Evolutionary conservation across 2,329 filamentous ascomycete species (phyloP).

Genomic region (Fusarium hainanense): DNA sequence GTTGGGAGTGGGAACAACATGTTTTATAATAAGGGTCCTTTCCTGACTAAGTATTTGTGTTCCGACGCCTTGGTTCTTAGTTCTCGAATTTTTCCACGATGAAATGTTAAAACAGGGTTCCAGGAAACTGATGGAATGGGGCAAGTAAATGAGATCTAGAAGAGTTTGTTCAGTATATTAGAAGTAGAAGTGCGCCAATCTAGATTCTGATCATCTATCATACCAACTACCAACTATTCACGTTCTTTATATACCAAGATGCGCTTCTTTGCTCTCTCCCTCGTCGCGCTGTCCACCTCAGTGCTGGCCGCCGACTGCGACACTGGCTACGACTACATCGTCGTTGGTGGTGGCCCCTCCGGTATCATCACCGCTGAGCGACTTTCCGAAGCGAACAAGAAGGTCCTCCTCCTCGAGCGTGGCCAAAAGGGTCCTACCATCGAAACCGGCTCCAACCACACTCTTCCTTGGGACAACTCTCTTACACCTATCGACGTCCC

Average conservation of each 20-base stretch:
- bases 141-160: not conserved
- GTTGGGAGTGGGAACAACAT: not conserved
- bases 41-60: not conserved
- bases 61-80: not conserved
- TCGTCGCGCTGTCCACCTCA: not conserved
- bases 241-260: conserved; percentile 1
- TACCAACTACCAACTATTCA: not conserved
- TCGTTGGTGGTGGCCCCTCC: conserved; percentile 41
- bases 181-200: not conserved
- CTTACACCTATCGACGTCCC: conserved; percentile 77
- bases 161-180: not conserved
- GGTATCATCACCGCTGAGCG: conserved; percentile 48
- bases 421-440: conserved; percentile 67
- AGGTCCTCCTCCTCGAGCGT: conserved; percentile 71
- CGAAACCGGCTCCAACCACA: conserved; percentile 70
- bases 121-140: not conserved
- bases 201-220: not conserved
- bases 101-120: not conserved
- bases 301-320: not conserved
- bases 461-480: conserved; percentile 69
- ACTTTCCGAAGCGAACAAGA: conserved; percentile 71
- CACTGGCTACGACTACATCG: conserved; percentile 42
- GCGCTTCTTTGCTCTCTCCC: conserved; percentile 12
- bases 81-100: not conserved
- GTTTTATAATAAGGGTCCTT: not conserved